Percentiles rank a stretch among this genome's conserved stretches.
These are phyloP conservation scores for Citrullus colocynthis DNA, from an alignment of 306 rosid genomes.

Conservation along the genomic window DNA sequence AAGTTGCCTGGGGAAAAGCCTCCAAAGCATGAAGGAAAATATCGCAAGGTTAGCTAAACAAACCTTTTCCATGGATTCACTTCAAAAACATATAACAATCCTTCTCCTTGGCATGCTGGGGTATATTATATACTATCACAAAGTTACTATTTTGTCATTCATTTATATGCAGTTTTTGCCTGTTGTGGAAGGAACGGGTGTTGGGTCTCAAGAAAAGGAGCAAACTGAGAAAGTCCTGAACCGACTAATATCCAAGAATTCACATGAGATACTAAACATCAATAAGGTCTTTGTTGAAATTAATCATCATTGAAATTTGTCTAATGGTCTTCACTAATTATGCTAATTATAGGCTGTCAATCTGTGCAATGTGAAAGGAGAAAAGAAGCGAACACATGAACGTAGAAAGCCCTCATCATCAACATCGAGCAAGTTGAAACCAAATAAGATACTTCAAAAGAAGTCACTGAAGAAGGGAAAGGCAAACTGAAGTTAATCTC, in stretches of 20 bases:
- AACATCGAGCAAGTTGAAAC: slow-evolving; percentile 49
- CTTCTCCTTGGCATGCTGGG: background rate
- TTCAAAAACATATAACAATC: background rate
- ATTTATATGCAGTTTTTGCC: slow-evolving; percentile 55
- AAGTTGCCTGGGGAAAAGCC: slow-evolving; percentile 73
- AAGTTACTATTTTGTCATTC: background rate
- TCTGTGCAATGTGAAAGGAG: slow-evolving; percentile 58
- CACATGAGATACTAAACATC: slow-evolving; percentile 64
- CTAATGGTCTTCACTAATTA: background rate
- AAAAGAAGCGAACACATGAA: slow-evolving; percentile 34
- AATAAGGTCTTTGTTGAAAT: slow-evolving; percentile 36
- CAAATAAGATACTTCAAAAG: slow-evolving; percentile 35
- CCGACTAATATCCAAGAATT: slow-evolving; percentile 66
- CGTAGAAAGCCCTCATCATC: slow-evolving; percentile 24
- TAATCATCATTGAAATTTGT: background rate
- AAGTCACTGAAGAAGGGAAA: slow-evolving; percentile 29
- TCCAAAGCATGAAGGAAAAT: slow-evolving; percentile 57
- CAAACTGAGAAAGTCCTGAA: slow-evolving; percentile 76
- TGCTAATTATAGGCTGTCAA: slow-evolving; percentile 41
- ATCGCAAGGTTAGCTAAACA: slow-evolving; percentile 48
- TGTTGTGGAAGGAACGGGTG: slow-evolving; percentile 54
- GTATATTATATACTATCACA: background rate
- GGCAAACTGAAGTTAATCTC: slow-evolving; percentile 15
- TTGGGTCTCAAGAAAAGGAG: slow-evolving; percentile 47
- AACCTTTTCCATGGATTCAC: background rate